Percentiles rank a stretch among this genome's conserved stretches.
These are phyloP conservation scores for Leccinum ochraceum DNA, from an alignment of 768 basidiomycete species.

Conservation along the genomic window DNA sequence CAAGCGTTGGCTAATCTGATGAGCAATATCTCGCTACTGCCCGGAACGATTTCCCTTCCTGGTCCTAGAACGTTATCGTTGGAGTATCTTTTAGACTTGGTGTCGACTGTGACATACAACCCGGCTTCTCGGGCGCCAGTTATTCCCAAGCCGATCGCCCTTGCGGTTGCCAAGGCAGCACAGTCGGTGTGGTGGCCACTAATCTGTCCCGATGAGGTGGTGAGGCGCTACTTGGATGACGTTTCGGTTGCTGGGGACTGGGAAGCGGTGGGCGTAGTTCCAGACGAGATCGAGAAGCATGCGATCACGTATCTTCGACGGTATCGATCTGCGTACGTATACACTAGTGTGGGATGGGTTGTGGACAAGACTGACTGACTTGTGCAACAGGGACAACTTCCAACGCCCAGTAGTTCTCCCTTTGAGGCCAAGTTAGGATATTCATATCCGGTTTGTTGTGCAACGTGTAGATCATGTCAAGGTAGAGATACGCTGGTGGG, in stretches of 20 bases:
- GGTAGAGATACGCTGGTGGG: constrained; percentile 15
- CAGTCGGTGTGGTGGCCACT: constrained; percentile 89
- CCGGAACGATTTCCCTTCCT: constrained; percentile 77
- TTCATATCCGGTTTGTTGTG: constrained; percentile 32
- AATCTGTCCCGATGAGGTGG: constrained; percentile 87
- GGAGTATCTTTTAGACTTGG: constrained; percentile 77
- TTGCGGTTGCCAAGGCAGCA: constrained; percentile 58
- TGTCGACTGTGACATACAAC: constrained; percentile 77
- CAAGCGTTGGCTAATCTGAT: constrained; percentile 85
- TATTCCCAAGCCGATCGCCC: constrained; percentile 73
- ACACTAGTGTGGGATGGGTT: constrained; percentile 5
- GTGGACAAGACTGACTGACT: constrained; percentile 14
- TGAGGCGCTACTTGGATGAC: constrained; percentile 86
- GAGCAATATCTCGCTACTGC: constrained; percentile 50
- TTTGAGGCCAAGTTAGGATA: constrained; percentile 40
- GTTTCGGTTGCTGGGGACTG: constrained; percentile 73
- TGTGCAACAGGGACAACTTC: constrained; percentile 57
- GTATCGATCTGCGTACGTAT: constrained; percentile 84
- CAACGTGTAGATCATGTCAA: constrained; percentile 29
- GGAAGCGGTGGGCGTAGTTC: constrained; percentile 78
- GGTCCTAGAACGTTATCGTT: constrained; percentile 87
- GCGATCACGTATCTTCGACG: constrained; percentile 90
- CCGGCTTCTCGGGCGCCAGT: constrained; percentile 70
- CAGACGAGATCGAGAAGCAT: constrained; percentile 82
- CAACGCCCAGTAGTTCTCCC: constrained; percentile 69